phyloP scores from a whole-genome alignment of 1,284 basidiomycete species.

The Papiliotrema flavescens region DNA sequence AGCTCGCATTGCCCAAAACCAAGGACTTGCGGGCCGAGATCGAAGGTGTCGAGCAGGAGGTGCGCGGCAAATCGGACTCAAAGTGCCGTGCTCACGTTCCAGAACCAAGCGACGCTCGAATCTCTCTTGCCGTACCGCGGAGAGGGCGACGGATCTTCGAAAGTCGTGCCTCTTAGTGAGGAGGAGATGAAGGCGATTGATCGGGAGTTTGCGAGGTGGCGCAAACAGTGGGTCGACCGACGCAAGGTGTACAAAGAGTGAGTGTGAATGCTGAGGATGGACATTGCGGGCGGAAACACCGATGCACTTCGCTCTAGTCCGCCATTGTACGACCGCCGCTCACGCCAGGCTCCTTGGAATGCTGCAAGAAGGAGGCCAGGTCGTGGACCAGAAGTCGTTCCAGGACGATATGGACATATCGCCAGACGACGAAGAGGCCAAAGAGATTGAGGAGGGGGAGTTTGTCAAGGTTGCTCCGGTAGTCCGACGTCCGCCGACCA shows the following conservation, averaged over 20 bases:
- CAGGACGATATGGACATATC: constrained; percentile 44
- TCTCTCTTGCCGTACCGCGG: constrained; percentile 28
- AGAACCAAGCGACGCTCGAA: constrained; percentile 33
- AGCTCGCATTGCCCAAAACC: constrained; percentile 65
- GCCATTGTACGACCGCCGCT: not conserved
- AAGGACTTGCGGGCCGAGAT: constrained; percentile 54
- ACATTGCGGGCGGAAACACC: not conserved
- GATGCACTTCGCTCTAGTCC: no score
- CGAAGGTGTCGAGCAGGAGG: constrained; percentile 32
- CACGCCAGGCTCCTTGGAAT: constrained; percentile 30
- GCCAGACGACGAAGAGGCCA: constrained; percentile 36
- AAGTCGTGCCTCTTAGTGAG: constrained; percentile 25
- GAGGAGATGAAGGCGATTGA: constrained; percentile 42
- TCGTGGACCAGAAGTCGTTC: constrained; percentile 23
- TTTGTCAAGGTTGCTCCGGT: constrained; percentile 27
- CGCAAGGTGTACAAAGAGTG: constrained; percentile 46
- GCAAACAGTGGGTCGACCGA: constrained; percentile 44
- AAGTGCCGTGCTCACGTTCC: not conserved
- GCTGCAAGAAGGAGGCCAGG: constrained; percentile 26
- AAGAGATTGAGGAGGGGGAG: constrained; percentile 38
- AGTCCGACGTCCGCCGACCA: not conserved
- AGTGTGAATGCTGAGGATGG: constrained; percentile 7
- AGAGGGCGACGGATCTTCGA: constrained; percentile 9
- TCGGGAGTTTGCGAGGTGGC: constrained; percentile 41
- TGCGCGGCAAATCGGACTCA: constrained; percentile 9